Evolutionary conservation across 345 rosid species (phyloP), one percentile per base, ranked within the genome.

Genomic region (Linum lewisii): DNA sequence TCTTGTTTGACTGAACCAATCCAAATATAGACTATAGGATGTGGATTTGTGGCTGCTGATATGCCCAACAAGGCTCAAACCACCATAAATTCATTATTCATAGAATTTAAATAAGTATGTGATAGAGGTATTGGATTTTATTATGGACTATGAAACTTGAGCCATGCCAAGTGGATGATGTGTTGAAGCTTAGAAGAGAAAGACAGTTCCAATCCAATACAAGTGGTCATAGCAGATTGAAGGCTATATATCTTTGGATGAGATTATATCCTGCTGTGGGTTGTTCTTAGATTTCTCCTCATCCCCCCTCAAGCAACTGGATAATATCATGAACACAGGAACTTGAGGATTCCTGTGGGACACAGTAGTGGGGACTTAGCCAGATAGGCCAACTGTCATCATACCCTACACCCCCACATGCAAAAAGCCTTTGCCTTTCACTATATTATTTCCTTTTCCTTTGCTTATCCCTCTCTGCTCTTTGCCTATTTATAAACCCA

Each of bases 341-440:
- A 34, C 58, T 72, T 50, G 54, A 63, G 66, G 81, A 76, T 78
- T 74, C 78, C 63, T 64, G 76, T 71, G 78, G 76, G 78, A 57
- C 34, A 29, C 34, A n/a, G n/a, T 21, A 29, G 60, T 22, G 47
- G 53, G 42, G 45, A 34, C 53, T 64, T 24, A 52, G 73, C 71
- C 82, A 75, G 78, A 75, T 77, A 69, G 70, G 73, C 84, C 81
- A 75, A 73, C 81, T 72, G 74, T 70, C 72, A 26, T 24, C 10
- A 7, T 71, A 61, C 71, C 81, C 88, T 81, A 74, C 84, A 67
- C 59, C 14, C 66, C 68, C 86, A 79, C 78, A 82, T 79, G 82
- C 80, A 26, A 59, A 42, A 55, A 19, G 25, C 64, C 37, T 47
- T 50, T 60, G 16, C 23, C 24, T 59, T 45, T 16, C 57, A 34